Base-by-base conservation (phyloP, 2,329 filamentous ascomycete species). In the Aspergillus tanneri region DNA sequence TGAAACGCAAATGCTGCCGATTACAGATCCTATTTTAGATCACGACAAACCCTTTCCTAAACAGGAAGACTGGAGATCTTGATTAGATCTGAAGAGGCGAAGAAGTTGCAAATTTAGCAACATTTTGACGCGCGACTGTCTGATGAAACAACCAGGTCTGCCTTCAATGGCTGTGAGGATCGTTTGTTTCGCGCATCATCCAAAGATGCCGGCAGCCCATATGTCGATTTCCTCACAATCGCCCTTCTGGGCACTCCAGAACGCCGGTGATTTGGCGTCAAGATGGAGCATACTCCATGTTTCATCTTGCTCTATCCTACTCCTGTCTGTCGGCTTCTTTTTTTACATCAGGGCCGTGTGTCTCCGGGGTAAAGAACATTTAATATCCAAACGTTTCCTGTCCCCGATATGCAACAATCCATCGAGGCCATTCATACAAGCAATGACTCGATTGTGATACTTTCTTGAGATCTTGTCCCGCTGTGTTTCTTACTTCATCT, bases 41-140 rank as follows among this genome's bases (percentile, higher is more conserved):
- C 46, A 61, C 57, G 54, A 58, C 50, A 54, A 49, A 49, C 52
- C 60, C 57, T 62, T 52, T 51, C 52, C 46, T 18, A 53, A 43
- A 40, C 21, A 27, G 56, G 25, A 60, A 44, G 35, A 47, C 49
- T 43, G 34, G 45, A 41, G 53, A 47, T 47, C 49, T 53, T 43
- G 30, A 47, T 50, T 38, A 47, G 47, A 49, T 62, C 57, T 65
- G 61, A 64, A 59, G 61, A 64, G 57, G 43, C 47, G 52, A 50
- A 50, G 52, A 54, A 56, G 56, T 60, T 67, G 67, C 67, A 66
- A 67, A 63, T 67, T 66, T 70, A 71, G 68, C 56, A 69, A 67
- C 67, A 63, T 44, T 51, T 68, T 69, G 56, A 66, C 68, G 67
- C 67, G 67, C 67, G 67, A 69, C 62, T 63, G 57, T 60, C 45